Conservation (phyloP, 163 green algal genomes). For the Volvox carteri region DNA sequence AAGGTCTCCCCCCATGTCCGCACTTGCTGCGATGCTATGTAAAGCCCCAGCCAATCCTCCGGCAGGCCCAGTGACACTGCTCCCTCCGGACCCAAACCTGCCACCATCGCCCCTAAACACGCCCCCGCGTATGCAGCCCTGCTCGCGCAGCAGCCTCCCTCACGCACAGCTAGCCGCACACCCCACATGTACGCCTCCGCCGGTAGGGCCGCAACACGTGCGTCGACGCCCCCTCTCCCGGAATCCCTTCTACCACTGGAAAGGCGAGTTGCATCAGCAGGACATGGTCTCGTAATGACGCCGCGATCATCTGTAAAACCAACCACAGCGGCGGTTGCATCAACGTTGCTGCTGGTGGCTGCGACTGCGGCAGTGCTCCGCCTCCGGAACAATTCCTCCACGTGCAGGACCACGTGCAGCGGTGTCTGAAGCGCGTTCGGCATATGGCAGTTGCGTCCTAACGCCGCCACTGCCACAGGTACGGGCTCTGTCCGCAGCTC, state of each 20-base stretch:
- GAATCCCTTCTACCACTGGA: too few relatives aligned
- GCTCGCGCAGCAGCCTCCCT: slow-evolving; percentile 72
- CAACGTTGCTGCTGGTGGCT: too few relatives aligned
- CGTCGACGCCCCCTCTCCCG: not conserved
- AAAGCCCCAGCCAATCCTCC: slow-evolving; percentile 41
- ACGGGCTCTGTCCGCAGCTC: slow-evolving; percentile 42
- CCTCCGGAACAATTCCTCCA: slow-evolving; percentile 13
- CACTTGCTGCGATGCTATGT: not conserved
- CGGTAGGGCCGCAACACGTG: not conserved
- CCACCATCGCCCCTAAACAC: slow-evolving; percentile 61
- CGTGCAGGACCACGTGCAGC: slow-evolving; percentile 62
- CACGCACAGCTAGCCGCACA: slow-evolving; percentile 57
- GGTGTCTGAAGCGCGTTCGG: slow-evolving; percentile 69
- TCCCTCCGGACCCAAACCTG: not conserved
- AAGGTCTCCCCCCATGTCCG: slow-evolving; percentile 5
- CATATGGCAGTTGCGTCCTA: slow-evolving; percentile 77
- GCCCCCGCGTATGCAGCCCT: slow-evolving; percentile 63
- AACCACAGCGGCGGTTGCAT: too few relatives aligned
- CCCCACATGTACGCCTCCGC: slow-evolving; percentile 16
- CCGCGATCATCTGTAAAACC: too few relatives aligned
- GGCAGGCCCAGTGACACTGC: slow-evolving; percentile 17
- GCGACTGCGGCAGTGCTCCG: not conserved
- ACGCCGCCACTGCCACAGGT: slow-evolving; percentile 30
- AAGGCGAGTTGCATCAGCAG: too few relatives aligned
- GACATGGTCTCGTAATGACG: too few relatives aligned